phyloP scores from a whole-genome alignment of 2,329 filamentous ascomycete genomes.

The Mycosphaerella sp. region DNA sequence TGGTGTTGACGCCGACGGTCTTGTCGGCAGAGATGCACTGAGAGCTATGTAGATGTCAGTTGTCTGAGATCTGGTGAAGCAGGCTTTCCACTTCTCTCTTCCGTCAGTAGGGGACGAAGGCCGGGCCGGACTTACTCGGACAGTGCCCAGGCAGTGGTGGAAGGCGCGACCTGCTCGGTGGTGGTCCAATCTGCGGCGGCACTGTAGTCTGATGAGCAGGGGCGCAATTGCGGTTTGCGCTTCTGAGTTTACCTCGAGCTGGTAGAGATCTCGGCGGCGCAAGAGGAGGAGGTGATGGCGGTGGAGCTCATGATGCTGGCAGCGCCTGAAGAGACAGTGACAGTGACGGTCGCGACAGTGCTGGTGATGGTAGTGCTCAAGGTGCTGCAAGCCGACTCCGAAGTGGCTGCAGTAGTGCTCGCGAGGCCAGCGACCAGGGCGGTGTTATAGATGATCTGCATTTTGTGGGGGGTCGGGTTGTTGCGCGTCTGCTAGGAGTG shows the following conservation, averaged over 20 bases:
- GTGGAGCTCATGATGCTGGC: neutral
- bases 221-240: neutral
- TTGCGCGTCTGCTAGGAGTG: neutral
- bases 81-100: neutral
- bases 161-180: slow-evolving; percentile 1
- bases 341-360: slow-evolving; percentile 5
- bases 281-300: slow-evolving; percentile 1
- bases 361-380: slow-evolving; percentile 5
- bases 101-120: neutral
- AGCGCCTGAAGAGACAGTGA: slow-evolving; percentile 4
- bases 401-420: slow-evolving; percentile 3
- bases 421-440: slow-evolving; percentile 5
- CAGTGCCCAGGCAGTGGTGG: slow-evolving; percentile 8
- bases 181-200: slow-evolving; percentile 1
- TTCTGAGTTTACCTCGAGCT: neutral
- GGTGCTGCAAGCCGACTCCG: slow-evolving; percentile 3
- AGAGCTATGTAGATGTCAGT: neutral
- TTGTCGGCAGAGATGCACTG: slow-evolving; percentile 3
- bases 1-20: slow-evolving; percentile 8
- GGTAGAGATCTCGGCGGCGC: neutral
- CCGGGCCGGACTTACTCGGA: neutral
- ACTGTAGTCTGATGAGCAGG: neutral
- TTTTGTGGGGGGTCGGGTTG: neutral
- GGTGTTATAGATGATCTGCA: slow-evolving; percentile 2
- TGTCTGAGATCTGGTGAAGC: neutral